Evolutionary conservation across 2,329 filamentous ascomycete genomes (phyloP).

Genomic region (Beauveria rudraprayagi): DNA sequence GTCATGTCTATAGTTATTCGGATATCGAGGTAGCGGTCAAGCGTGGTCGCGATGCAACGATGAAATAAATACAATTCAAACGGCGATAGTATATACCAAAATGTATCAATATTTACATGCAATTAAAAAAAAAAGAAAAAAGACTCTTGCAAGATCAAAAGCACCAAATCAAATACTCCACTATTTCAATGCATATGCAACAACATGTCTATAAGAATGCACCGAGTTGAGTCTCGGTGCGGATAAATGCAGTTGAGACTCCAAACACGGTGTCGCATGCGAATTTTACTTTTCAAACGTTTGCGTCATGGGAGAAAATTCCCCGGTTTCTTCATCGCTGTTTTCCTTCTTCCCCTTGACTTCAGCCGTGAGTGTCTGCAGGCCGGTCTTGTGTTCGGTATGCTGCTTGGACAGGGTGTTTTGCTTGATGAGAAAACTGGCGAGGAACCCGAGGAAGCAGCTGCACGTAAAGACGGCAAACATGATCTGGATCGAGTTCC

Average conservation of each 20-base stretch:
- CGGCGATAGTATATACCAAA: no score
- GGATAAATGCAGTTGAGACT: background rate
- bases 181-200: background rate
- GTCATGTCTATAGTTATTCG: no score
- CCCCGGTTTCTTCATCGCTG: constrained; percentile 2
- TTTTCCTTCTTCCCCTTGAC: constrained; percentile 1
- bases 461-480: constrained; percentile 49
- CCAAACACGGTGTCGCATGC: background rate
- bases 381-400: constrained; percentile 49
- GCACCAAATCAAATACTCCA: background rate
- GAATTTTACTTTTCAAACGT: background rate
- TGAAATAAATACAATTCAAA: no score
- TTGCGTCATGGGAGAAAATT: background rate
- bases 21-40: no score
- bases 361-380: constrained; percentile 32
- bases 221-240: background rate
- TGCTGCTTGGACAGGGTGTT: constrained; percentile 46
- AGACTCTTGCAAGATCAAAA: background rate
- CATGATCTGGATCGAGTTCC: constrained; percentile 44
- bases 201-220: background rate
- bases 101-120: background rate
- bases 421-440: constrained; percentile 40
- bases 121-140: background rate
- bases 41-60: no score
- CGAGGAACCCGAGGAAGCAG: constrained; percentile 37